phyloP scores from a whole-genome alignment of 1,284 basidiomycete genomes.

The Schizopora paradoxa region DNA sequence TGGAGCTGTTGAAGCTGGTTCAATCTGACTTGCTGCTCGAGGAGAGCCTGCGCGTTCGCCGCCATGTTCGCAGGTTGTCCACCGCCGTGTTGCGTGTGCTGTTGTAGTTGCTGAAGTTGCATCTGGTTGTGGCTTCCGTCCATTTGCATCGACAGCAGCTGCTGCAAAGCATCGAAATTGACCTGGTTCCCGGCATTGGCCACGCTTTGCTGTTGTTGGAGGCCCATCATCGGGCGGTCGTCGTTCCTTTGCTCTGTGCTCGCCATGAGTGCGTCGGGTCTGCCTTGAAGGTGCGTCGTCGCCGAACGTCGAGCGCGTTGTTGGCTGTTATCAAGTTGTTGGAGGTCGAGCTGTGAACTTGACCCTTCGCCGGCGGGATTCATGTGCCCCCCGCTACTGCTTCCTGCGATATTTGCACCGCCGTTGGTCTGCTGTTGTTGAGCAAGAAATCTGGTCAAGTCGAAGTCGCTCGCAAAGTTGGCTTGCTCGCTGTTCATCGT shows the following conservation, averaged over 20 bases:
- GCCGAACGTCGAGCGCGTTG: too few species aligned
- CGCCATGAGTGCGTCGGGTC: too few species aligned
- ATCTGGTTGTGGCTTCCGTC: neutral
- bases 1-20: slow-evolving; percentile 71
- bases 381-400: too few species aligned
- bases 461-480: too few species aligned
- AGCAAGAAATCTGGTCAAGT: too few species aligned
- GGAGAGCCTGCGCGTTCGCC: slow-evolving; percentile 23
- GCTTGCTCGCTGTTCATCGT: too few species aligned
- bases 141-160: slow-evolving; percentile 13
- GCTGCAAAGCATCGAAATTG: slow-evolving; percentile 15
- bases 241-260: neutral
- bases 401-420: too few species aligned
- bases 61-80: neutral
- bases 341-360: too few species aligned
- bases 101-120: neutral
- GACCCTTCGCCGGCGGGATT: too few species aligned
- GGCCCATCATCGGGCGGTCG: neutral
- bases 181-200: neutral
- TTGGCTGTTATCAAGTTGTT: too few species aligned
- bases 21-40: slow-evolving; percentile 66
- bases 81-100: neutral
- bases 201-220: slow-evolving; percentile 2
- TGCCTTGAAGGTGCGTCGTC: too few species aligned
- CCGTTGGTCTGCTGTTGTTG: too few species aligned